These are phyloP conservation scores for Lepidopterella palustris DNA, from an alignment of 495 filamentous ascomycete genomes.

Conservation along the genomic window DNA sequence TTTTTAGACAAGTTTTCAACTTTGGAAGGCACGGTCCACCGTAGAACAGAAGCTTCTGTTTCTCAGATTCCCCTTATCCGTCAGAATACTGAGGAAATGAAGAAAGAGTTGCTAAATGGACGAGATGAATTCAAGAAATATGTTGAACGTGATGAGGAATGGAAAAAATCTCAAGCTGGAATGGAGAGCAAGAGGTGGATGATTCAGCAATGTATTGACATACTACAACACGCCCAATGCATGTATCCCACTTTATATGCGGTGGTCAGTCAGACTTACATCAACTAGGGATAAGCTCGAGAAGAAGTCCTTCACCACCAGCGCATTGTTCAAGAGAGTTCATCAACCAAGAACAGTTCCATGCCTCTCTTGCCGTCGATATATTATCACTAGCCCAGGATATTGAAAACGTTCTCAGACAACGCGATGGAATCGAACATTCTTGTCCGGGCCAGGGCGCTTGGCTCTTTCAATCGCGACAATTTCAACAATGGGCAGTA, in stretches of 20 bases:
- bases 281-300: background rate
- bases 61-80: background rate
- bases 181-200: background rate
- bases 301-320: background rate
- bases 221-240: background rate
- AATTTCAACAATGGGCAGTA: background rate
- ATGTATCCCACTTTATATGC: background rate
- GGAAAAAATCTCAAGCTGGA: conserved; percentile 2
- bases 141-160: background rate
- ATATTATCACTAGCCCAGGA: background rate
- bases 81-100: background rate
- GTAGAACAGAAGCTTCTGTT: background rate
- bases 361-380: background rate
- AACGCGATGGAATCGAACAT: background rate
- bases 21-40: background rate
- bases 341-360: background rate
- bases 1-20: background rate
- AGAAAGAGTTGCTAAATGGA: background rate
- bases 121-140: background rate
- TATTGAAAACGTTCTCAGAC: background rate
- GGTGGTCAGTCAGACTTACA: background rate
- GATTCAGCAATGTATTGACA: background rate
- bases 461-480: background rate
- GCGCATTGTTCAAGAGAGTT: background rate
- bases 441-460: background rate